Evolutionary conservation across 2,329 filamentous ascomycete genomes (phyloP).

Genomic region (Nigrograna mackinnonii): DNA sequence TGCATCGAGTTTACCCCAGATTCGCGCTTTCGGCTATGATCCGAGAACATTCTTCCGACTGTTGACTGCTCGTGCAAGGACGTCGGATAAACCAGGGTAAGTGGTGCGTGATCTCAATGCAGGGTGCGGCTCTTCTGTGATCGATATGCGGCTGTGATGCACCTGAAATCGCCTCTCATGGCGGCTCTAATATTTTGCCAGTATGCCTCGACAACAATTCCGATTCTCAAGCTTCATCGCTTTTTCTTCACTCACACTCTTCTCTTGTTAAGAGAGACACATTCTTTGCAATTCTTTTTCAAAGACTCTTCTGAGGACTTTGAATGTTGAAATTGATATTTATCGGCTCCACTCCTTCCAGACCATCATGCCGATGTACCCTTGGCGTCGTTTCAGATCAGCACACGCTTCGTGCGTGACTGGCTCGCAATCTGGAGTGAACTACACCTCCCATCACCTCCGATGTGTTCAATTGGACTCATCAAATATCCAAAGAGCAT

Average conservation of each 20-base stretch:
- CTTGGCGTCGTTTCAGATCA: constrained; percentile 14
- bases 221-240: constrained; percentile 1
- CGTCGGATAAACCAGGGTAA: constrained; percentile 5
- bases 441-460: constrained; percentile 14
- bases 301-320: not conserved
- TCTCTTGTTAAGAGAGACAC: not conserved
- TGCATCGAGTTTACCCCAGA: constrained; percentile 29
- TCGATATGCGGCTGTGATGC: constrained; percentile 25
- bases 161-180: constrained; percentile 10
- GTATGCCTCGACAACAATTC: constrained; percentile 6
- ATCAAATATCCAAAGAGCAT: not conserved
- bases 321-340: constrained; percentile 3
- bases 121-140: constrained; percentile 18
- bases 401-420: constrained; percentile 4
- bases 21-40: constrained; percentile 14
- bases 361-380: constrained; percentile 10
- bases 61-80: not conserved
- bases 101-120: constrained; percentile 4
- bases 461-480: constrained; percentile 8
- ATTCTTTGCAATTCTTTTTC: not conserved
- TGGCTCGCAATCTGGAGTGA: constrained; percentile 6
- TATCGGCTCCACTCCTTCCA: constrained; percentile 2
- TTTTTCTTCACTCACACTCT: constrained; percentile 4
- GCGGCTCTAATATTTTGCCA: constrained; percentile 13
- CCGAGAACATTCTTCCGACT: constrained; percentile 13